A percentile compares a stretch with the other conserved stretches of the same genome.
phyloP scores from a whole-genome alignment of 163 green algal species.

The Chloromonas sp. region DNA sequence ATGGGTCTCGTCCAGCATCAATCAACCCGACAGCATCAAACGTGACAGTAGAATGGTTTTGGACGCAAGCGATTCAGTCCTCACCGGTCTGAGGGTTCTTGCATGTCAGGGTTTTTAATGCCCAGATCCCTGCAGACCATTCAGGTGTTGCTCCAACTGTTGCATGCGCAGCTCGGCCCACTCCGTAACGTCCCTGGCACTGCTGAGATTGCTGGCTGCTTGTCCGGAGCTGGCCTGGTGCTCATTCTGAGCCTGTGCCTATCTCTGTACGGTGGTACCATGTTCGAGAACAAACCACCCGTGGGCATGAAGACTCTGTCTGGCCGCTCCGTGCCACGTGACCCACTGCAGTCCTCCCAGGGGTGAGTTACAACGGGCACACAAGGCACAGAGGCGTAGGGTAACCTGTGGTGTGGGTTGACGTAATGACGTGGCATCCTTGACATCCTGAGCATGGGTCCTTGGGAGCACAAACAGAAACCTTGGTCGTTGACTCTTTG shows the following conservation, averaged over 20 bases:
- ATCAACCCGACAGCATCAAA: background rate
- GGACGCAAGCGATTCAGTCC: too few relatives aligned
- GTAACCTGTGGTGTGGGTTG: too few relatives aligned
- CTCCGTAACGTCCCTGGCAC: constrained; percentile 78
- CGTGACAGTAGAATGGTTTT: too few relatives aligned
- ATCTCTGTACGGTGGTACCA: constrained; percentile 83
- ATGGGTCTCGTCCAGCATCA: too few relatives aligned
- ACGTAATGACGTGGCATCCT: too few relatives aligned
- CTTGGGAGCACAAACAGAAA: background rate
- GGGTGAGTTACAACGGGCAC: constrained; percentile 40
- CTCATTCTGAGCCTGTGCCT: constrained; percentile 89
- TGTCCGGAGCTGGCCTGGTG: constrained; percentile 85
- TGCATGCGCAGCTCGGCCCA: constrained; percentile 70
- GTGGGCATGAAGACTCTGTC: constrained; percentile 90
- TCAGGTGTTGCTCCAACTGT: too few relatives aligned
- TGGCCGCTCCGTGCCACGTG: constrained; percentile 66
- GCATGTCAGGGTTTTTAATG: too few relatives aligned
- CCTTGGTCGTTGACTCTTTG: too few relatives aligned
- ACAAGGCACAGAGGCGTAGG: too few relatives aligned
- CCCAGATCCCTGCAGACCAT: too few relatives aligned
- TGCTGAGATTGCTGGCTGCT: constrained; percentile 78
- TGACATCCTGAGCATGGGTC: background rate
- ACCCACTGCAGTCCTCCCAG: constrained; percentile 81
- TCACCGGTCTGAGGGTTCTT: too few relatives aligned
- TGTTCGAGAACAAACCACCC: constrained; percentile 78